These are phyloP conservation scores for Entomortierella chlamydospora DNA, from an alignment of 192 early-diverging fungal species.

Conservation along the genomic window DNA sequence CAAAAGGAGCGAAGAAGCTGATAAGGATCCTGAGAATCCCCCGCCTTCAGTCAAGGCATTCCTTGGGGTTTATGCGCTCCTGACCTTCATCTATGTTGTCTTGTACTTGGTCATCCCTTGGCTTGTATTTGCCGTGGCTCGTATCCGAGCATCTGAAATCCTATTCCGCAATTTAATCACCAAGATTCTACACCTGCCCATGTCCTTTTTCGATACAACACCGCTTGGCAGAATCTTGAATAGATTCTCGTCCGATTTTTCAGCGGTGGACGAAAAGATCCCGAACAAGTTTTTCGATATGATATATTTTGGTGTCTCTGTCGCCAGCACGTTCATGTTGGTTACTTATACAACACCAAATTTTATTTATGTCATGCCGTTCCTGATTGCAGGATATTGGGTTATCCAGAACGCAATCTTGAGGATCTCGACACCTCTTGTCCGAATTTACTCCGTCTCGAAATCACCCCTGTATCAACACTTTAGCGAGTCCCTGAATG, in stretches of 20 bases:
- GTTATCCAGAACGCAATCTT: conserved; percentile 64
- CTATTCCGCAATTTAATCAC: conserved; percentile 72
- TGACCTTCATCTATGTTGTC: conserved; percentile 25
- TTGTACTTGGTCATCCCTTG: conserved; percentile 16
- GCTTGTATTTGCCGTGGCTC: conserved; percentile 17
- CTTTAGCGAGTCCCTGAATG: conserved; percentile 64
- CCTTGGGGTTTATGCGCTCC: conserved; percentile 24
- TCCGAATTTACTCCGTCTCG: conserved; percentile 76
- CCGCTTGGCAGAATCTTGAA: conserved; percentile 76
- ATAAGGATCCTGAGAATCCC: neutral
- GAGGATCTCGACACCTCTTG: conserved; percentile 69
- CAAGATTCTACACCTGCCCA: conserved; percentile 71
- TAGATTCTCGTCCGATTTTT: conserved; percentile 58
- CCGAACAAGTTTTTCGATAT: conserved; percentile 26
- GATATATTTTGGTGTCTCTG: conserved; percentile 31
- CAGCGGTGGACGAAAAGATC: conserved; percentile 24
- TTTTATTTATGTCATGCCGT: conserved; percentile 13
- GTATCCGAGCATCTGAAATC: conserved; percentile 69
- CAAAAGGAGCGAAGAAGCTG: conserved; percentile 8
- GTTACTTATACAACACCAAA: conserved; percentile 26
- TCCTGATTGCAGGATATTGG: conserved; percentile 39
- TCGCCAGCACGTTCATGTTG: conserved; percentile 31
- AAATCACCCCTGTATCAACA: conserved; percentile 77
- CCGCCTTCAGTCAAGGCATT: conserved; percentile 16
- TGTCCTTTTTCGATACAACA: conserved; percentile 74